These are phyloP conservation scores for Leccinum variicolor DNA, from an alignment of 768 basidiomycete genomes.

Conservation along the genomic window DNA sequence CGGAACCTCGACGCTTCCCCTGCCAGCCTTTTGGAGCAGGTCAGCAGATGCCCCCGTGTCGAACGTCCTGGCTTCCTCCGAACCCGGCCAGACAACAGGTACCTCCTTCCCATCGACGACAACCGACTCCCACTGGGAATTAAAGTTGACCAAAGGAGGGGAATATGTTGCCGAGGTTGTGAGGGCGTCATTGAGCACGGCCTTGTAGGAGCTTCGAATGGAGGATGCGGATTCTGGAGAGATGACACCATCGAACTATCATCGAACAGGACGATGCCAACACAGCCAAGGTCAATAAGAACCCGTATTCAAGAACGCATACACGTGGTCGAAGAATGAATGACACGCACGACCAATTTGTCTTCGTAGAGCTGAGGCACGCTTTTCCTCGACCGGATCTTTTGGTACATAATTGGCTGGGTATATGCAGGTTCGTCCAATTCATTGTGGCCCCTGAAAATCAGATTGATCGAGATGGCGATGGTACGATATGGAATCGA, in stretches of 20 bases:
- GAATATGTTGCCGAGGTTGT: conserved; percentile 43
- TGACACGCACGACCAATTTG: conserved; percentile 58
- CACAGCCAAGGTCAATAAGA: not conserved
- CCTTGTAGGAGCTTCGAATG: conserved; percentile 57
- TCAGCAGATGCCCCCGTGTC: conserved; percentile 63
- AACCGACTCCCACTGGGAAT: conserved; percentile 60
- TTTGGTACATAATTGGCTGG: conserved; percentile 87
- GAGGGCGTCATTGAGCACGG: conserved; percentile 62
- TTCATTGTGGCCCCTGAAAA: conserved; percentile 78
- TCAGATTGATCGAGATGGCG: not conserved
- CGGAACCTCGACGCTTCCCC: conserved; percentile 61
- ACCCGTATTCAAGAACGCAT: not conserved
- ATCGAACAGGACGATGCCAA: not conserved
- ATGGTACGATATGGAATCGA: not conserved
- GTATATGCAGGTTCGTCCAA: conserved; percentile 86
- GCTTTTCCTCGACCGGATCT: conserved; percentile 72
- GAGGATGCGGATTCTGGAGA: conserved; percentile 44
- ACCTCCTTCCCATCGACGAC: conserved; percentile 11
- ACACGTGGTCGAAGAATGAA: not conserved
- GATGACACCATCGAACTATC: conserved; percentile 38
- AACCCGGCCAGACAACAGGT: conserved; percentile 55
- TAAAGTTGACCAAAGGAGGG: conserved; percentile 53
- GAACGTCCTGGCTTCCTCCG: conserved; percentile 50
- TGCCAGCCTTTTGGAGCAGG: conserved; percentile 56
- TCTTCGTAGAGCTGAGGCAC: conserved; percentile 59